Base-by-base conservation (phyloP, 164 flowering plant genomes). In the Sextonia rubra region DNA sequence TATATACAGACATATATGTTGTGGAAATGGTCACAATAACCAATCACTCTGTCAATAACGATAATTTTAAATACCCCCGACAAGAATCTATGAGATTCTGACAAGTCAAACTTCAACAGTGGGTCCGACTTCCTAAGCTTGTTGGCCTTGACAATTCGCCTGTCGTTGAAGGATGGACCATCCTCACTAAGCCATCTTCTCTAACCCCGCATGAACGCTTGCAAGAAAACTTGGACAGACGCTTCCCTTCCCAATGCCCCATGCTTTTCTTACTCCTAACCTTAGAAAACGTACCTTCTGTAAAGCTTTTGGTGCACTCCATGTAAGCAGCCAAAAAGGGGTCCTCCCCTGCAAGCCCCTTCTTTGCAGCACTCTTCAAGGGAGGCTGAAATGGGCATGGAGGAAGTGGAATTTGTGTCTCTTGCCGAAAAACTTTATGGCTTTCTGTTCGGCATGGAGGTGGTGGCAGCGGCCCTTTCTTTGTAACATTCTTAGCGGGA, bases 131-230 rank as follows among this genome's bases (percentile, higher is more conserved):
- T 37, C 44, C 44, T 8, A 37, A 0, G 44, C 44, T 37, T 2
- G 9, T 37, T 8, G 44, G 44, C 44, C 44, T 32, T 32, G 7
- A 0, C 1, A 32, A 32, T 32, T 32, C 1, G 44, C 58, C n/a
- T 1, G 58, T 1, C 2, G 58, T 20, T 52, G 85, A 79, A 76
- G 80, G 69, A 14, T 72, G 84, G 24, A 85, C 71, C n/a, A 80
- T 11, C 56, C 75, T 83, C 25, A 85, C 80, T 64, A 85, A 75
- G 69, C 72, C 80, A 75, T 86, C 82, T 47, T 86, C 89, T 71
- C 77, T 77, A 58, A 86, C 88, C 65, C 75, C 81, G 69, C 89
- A 83, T 0, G 89, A 85, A 1, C 71, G 47, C 83, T 80, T 89
- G 69, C 93, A 89, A 3, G 92, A 89, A 52, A 86, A 79, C 44